A percentile compares a stretch with the other conserved stretches of the same genome.
Evolutionary conservation across 1,284 basidiomycete genomes (phyloP).

Genomic region (Exsudoporus floridanus): DNA sequence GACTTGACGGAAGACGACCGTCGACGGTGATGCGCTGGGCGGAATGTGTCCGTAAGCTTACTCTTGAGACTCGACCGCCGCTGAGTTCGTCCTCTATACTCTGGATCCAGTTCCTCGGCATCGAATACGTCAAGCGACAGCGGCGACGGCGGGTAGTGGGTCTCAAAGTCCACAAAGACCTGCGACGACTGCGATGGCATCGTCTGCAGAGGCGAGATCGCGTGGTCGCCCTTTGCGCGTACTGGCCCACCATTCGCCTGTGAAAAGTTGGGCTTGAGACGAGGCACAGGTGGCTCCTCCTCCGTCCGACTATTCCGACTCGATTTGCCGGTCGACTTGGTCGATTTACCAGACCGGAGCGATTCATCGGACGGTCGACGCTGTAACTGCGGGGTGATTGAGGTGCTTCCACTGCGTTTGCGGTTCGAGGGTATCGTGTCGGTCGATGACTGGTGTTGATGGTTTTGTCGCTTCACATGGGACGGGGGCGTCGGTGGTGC

Average conservation of each 20-base stretch:
- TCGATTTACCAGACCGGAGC: slow-evolving; percentile 42
- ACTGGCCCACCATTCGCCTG: slow-evolving; percentile 29
- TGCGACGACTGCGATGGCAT: slow-evolving; percentile 37
- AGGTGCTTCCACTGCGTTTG: slow-evolving; percentile 32
- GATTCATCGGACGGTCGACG: slow-evolving; percentile 42
- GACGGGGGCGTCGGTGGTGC: slow-evolving; percentile 13
- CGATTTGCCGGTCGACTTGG: slow-evolving; percentile 36
- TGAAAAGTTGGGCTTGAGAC: slow-evolving; percentile 30
- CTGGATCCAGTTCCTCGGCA: slow-evolving; percentile 33
- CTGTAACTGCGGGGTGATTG: slow-evolving; percentile 14
- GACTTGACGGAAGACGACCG: slow-evolving; percentile 40
- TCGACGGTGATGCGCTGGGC: slow-evolving; percentile 33
- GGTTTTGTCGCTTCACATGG: slow-evolving; percentile 20
- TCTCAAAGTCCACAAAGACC: slow-evolving; percentile 33
- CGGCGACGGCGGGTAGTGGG: slow-evolving; percentile 24
- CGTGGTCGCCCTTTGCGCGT: slow-evolving; percentile 47
- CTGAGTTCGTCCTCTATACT: slow-evolving; percentile 42
- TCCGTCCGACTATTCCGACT: slow-evolving; percentile 30
- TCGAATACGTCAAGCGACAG: slow-evolving; percentile 28
- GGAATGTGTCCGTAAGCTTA: slow-evolving; percentile 48
- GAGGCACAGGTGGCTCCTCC: slow-evolving; percentile 34
- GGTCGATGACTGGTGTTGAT: slow-evolving; percentile 25
- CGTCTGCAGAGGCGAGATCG: slow-evolving; percentile 33
- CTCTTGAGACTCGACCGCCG: slow-evolving; percentile 48
- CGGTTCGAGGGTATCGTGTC: slow-evolving; percentile 19